phyloP scores from a whole-genome alignment of 2,329 filamentous ascomycete genomes.

The Aspergillaceae sp. region DNA sequence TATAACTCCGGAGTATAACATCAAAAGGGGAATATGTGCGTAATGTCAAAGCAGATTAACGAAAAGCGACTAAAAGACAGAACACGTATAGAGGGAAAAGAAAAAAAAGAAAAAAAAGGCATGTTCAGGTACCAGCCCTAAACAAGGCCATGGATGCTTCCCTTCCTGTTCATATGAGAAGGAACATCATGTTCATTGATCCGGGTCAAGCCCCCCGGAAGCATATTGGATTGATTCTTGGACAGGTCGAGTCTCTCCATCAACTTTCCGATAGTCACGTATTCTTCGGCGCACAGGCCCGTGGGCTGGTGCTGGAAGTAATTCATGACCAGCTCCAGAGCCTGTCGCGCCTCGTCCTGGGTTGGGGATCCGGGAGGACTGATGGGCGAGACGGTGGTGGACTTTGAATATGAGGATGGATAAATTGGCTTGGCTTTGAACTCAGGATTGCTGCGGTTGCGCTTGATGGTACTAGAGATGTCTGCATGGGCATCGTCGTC shows the following conservation, averaged over 20 bases:
- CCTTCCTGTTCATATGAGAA: slow-evolving; percentile 37
- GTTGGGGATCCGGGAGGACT: slow-evolving; percentile 60
- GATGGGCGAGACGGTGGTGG: slow-evolving; percentile 40
- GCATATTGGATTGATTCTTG: slow-evolving; percentile 34
- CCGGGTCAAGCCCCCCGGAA: slow-evolving; percentile 37
- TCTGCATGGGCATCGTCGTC: slow-evolving; percentile 35
- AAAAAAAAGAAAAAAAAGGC: slow-evolving; percentile 1
- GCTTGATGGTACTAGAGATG: slow-evolving; percentile 30
- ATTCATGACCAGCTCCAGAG: slow-evolving; percentile 69
- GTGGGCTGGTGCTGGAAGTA: slow-evolving; percentile 68
- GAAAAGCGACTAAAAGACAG: too few relatives aligned
- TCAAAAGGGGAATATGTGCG: too few relatives aligned
- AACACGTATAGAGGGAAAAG: background rate
- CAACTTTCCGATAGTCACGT: slow-evolving; percentile 66
- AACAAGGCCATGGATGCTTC: slow-evolving; percentile 37
- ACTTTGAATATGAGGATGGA: slow-evolving; percentile 30
- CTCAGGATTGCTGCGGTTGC: slow-evolving; percentile 38
- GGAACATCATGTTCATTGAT: slow-evolving; percentile 37
- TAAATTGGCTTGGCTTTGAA: slow-evolving; percentile 36
- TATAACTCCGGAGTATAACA: too few relatives aligned
- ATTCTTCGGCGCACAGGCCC: slow-evolving; percentile 70
- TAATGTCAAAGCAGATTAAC: too few relatives aligned
- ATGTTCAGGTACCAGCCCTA: background rate
- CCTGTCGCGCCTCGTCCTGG: slow-evolving; percentile 75
- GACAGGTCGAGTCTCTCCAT: slow-evolving; percentile 77